Conservation (phyloP, 768 basidiomycete species). For the Porpolomopsis calyptriformis region DNA sequence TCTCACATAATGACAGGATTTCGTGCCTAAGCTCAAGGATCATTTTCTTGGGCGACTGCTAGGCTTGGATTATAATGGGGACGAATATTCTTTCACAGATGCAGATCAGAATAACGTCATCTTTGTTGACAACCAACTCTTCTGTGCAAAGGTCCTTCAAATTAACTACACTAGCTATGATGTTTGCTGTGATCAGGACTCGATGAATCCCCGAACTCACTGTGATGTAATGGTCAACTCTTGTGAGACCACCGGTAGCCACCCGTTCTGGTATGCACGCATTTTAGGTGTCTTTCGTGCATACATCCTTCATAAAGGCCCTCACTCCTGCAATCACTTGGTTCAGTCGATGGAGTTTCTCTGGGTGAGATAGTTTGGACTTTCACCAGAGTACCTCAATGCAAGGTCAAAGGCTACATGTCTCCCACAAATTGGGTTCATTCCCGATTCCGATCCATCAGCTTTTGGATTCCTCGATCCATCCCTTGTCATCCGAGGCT, state of each 20-base stretch:
- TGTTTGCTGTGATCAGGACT: conserved; percentile 29
- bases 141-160: conserved; percentile 20
- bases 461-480: conserved; percentile 43
- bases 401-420: conserved; percentile 10
- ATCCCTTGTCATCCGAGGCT: conserved; percentile 24
- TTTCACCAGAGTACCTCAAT: not conserved
- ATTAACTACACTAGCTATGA: conserved; percentile 39
- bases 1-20: conserved; percentile 13
- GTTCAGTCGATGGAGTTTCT: conserved; percentile 13
- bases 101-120: conserved; percentile 11
- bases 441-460: conserved; percentile 15
- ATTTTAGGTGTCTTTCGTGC: conserved; percentile 7
- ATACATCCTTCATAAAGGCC: conserved; percentile 5
- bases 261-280: conserved; percentile 13
- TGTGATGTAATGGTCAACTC: conserved; percentile 26
- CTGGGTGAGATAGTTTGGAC: conserved; percentile 12
- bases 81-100: conserved; percentile 12
- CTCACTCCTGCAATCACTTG: conserved; percentile 5
- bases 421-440: conserved; percentile 26
- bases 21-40: conserved; percentile 19
- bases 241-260: conserved; percentile 7
- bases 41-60: conserved; percentile 22
- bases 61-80: conserved; percentile 9
- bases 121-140: conserved; percentile 20
- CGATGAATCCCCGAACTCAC: conserved; percentile 28